Evolutionary conservation across 306 rosid genomes (phyloP), one percentile per base, ranked within the genome.

Genomic region (Cicer arietinum): DNA sequence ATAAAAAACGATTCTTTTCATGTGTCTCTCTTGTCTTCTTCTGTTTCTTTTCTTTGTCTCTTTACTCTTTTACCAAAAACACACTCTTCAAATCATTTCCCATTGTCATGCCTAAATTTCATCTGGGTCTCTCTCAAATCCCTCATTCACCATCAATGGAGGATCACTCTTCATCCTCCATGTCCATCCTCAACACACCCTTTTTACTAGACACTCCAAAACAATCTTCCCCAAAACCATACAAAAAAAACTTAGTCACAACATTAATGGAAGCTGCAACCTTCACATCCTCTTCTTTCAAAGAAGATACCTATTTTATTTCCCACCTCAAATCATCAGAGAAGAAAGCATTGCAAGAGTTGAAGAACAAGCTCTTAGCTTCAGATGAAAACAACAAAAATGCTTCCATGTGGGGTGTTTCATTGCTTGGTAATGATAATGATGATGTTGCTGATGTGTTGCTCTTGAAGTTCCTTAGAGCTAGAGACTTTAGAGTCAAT

Each of bases 391-490:
- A 4, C 6, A 60, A 7, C 44, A 7, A 60, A 4, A 60, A 35
- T 60, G 66, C 79, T 1, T 52, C 93, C 64, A 86, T 94, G 89
- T 92, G 99, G 99, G 93, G 89, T 22, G 54, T 90, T 78, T 83
- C 91, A 3, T 85, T 94, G 1, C 76, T 89, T n/a, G 84, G 82
- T 1, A 85, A 81, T 2, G 84, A 84, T 1, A 85, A 81, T 2
- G 90, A 89, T 73, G 92, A 88, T 2, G 83, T 20, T 50, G 87
- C 94, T 57, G 97, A 94, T 73, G 97, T 94, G 11, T 74, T 94
- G 2, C 96, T 94, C 77, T 77, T 94, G 62, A 94, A 94, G 83
- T 94, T 94, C 8, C 95, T 94, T 3, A 78, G 96, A 13, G 97
- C 99, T 8, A 78, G 99, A 48, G 99, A 94, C 37, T 94, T 92